Evolutionary conservation across 495 filamentous ascomycete species (phyloP).

Genomic region (Tricharina praecox): DNA sequence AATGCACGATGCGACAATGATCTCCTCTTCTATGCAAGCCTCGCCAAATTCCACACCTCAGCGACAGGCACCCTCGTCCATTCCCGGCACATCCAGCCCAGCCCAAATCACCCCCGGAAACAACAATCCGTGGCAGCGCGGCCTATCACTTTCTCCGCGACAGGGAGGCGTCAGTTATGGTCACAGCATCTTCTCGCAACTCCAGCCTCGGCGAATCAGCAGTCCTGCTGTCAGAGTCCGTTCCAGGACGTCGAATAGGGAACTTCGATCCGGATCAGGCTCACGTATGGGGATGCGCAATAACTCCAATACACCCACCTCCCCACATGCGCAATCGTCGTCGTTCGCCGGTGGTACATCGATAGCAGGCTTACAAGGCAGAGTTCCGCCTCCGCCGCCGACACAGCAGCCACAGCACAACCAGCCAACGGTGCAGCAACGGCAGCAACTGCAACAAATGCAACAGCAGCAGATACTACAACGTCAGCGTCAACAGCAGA

Average conservation of each 20-base stretch:
- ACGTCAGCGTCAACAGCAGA: conserved; percentile 1
- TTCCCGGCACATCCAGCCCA: neutral
- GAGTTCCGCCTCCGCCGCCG: conserved; percentile 1
- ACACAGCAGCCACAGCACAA: too few species aligned
- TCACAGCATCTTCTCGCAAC: conserved; percentile 9
- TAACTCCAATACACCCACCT: conserved; percentile 1
- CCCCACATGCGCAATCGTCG: conserved; percentile 1
- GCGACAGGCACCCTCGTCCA: neutral
- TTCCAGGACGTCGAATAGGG: conserved; percentile 5
- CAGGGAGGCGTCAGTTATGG: conserved; percentile 9
- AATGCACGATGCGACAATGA: conserved; percentile 13
- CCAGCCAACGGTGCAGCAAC: too few species aligned
- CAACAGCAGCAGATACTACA: conserved; percentile 5
- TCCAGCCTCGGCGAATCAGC: conserved; percentile 4
- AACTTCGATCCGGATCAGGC: neutral
- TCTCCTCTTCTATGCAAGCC: conserved; percentile 13
- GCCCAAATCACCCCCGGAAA: neutral
- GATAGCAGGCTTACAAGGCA: neutral
- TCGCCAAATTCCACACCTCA: neutral
- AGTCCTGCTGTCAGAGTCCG: conserved; percentile 14
- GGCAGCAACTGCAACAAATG: neutral
- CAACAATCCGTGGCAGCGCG: conserved; percentile 12
- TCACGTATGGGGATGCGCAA: neutral
- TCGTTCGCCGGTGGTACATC: neutral
- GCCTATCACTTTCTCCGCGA: conserved; percentile 14